Evolutionary conservation across 169 alveolate species (phyloP).

Genomic region (Perkinsus olseni): DNA sequence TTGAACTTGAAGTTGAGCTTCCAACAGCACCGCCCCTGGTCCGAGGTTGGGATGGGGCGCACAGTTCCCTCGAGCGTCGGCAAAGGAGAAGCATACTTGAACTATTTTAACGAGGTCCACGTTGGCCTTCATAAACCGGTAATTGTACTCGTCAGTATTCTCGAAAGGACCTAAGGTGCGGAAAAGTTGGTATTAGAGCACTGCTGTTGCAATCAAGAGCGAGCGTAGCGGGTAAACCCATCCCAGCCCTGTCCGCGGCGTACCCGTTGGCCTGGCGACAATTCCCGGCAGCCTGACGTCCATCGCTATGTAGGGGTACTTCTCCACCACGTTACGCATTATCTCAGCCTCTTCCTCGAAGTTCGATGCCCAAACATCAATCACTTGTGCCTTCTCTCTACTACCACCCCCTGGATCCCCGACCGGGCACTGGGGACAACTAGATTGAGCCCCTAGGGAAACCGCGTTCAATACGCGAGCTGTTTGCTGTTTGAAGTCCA

Average conservation of each 20-base stretch:
- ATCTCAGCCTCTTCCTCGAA: conserved; percentile 46
- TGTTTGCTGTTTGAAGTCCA: not conserved
- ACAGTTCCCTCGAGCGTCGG: conserved; percentile 46
- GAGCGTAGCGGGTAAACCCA: not conserved
- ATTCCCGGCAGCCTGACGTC: conserved; percentile 81
- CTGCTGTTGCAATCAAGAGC: not conserved
- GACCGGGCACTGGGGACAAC: not conserved
- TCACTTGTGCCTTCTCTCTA: conserved; percentile 31
- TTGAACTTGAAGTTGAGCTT: conserved; percentile 61
- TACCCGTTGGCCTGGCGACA: conserved; percentile 29
- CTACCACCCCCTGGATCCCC: not conserved
- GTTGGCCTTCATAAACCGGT: conserved; percentile 49
- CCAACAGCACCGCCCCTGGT: conserved; percentile 48
- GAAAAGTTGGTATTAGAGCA: not conserved
- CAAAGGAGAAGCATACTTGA: conserved; percentile 56
- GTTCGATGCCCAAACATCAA: conserved; percentile 69
- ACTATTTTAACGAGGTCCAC: conserved; percentile 59
- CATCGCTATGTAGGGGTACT: conserved; percentile 60
- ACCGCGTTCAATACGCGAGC: not conserved
- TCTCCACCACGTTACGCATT: conserved; percentile 44
- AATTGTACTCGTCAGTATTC: conserved; percentile 23
- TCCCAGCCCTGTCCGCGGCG: not conserved
- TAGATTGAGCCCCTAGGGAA: not conserved
- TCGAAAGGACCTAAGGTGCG: not conserved
- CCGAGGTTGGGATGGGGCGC: conserved; percentile 23